Conservation (phyloP, 2,329 filamentous ascomycete species). For the Curvularia verruculosa region DNA sequence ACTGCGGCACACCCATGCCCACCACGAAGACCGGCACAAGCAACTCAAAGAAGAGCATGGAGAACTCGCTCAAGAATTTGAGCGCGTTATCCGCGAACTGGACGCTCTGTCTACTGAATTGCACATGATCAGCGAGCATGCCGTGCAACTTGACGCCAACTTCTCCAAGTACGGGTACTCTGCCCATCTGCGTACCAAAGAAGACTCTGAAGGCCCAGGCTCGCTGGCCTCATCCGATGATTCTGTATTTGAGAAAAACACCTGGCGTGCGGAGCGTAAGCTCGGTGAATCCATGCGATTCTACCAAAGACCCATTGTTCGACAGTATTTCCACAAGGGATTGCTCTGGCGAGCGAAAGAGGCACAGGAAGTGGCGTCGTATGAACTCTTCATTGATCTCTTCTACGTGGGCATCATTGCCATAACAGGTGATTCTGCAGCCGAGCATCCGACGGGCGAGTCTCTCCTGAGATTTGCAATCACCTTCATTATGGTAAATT, state of each 20-base stretch:
- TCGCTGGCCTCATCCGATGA: conserved; percentile 13
- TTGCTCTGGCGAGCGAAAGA: conserved; percentile 67
- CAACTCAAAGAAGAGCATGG: conserved; percentile 58
- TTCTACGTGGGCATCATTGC: conserved; percentile 70
- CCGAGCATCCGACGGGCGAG: conserved; percentile 61
- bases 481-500: conserved; percentile 60
- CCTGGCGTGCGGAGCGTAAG: conserved; percentile 47
- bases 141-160: conserved; percentile 63
- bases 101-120: conserved; percentile 61
- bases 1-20: conserved; percentile 58
- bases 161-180: conserved; percentile 69
- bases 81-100: conserved; percentile 61
- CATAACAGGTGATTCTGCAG: conserved; percentile 66
- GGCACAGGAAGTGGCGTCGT: conserved; percentile 65
- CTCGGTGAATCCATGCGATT: conserved; percentile 59
- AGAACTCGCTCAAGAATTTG: conserved; percentile 62
- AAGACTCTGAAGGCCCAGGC: conserved; percentile 15
- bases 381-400: conserved; percentile 69
- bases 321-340: conserved; percentile 71
- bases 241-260: conserved; percentile 41
- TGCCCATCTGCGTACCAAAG: conserved; percentile 58
- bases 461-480: conserved; percentile 66
- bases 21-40: conserved; percentile 59
- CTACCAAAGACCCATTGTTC: conserved; percentile 64
- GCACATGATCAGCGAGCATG: conserved; percentile 60